phyloP scores from a whole-genome alignment of 2,329 filamentous ascomycete species.

The Fusarium lyarnte region DNA sequence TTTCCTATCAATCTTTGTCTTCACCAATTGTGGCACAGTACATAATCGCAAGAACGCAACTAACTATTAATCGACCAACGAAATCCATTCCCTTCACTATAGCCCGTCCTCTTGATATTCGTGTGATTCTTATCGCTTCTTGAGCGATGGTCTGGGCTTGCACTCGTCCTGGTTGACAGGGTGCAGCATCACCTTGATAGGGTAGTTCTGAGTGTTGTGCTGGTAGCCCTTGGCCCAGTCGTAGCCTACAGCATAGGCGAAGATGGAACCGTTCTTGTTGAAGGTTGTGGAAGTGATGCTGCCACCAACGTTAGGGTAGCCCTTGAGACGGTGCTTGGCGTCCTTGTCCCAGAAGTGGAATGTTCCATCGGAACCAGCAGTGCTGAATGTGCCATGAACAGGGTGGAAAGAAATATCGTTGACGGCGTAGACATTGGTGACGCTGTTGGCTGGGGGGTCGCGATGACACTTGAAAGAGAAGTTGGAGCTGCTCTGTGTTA shows the following conservation, averaged over 20 bases:
- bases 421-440: slow-evolving; percentile 91
- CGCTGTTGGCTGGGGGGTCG: slow-evolving; percentile 77
- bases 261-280: slow-evolving; percentile 84
- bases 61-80: slow-evolving; percentile 27
- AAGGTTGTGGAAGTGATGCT: slow-evolving; percentile 94
- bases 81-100: not conserved
- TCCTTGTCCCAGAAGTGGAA: slow-evolving; percentile 98
- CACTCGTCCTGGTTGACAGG: slow-evolving; percentile 72
- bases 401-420: slow-evolving; percentile 99
- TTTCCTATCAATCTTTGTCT: slow-evolving; percentile 21
- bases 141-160: slow-evolving; percentile 67
- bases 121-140: slow-evolving; percentile 62
- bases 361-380: slow-evolving; percentile 92
- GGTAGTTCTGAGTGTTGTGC: slow-evolving; percentile 77
- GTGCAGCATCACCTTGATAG: slow-evolving; percentile 88
- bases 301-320: slow-evolving; percentile 84
- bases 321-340: slow-evolving; percentile 88
- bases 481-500: slow-evolving; percentile 71
- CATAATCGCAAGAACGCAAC: slow-evolving; percentile 30
- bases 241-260: slow-evolving; percentile 91
- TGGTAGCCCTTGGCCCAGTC: slow-evolving; percentile 98
- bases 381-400: slow-evolving; percentile 96
- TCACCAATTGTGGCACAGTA: slow-evolving; percentile 12
- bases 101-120: not conserved
- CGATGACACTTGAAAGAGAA: slow-evolving; percentile 99